Conservation (phyloP, 2,329 filamentous ascomycete species). For the Fusarium camptoceras region DNA sequence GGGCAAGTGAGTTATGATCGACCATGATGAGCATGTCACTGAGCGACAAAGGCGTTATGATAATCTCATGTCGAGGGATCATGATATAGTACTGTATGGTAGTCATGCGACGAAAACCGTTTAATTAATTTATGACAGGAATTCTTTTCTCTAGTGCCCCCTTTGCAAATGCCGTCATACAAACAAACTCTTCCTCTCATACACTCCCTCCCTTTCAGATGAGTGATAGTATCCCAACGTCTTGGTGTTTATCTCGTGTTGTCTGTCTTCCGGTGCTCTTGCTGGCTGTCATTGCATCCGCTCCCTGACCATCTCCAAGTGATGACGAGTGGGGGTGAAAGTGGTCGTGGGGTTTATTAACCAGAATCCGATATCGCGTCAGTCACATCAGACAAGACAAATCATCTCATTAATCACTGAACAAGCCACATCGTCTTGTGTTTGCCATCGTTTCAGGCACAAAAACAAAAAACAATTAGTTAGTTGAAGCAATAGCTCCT, state of each 20-base stretch:
- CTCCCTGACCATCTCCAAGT: conserved; percentile 1
- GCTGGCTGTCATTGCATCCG: conserved; percentile 17
- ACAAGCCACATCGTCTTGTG: neutral
- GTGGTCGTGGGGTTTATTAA: conserved; percentile 22
- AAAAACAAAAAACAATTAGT: neutral
- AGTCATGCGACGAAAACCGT: neutral
- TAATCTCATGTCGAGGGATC: conserved; percentile 9
- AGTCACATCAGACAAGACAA: conserved; percentile 1
- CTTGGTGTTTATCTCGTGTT: neutral
- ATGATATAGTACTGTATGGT: conserved; percentile 8
- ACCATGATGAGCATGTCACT: conserved; percentile 16
- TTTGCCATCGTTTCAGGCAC: conserved; percentile 17
- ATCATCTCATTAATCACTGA: neutral
- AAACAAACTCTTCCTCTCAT: conserved; percentile 6
- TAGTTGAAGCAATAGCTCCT: conserved; percentile 22
- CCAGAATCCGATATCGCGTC: neutral
- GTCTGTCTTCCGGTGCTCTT: conserved; percentile 8
- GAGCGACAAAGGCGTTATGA: conserved; percentile 10
- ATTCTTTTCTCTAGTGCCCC: conserved; percentile 1
- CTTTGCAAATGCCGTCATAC: conserved; percentile 23
- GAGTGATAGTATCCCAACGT: neutral
- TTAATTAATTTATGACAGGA: conserved; percentile 6
- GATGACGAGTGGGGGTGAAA: conserved; percentile 30
- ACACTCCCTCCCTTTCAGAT: conserved; percentile 7
- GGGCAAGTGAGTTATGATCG: conserved; percentile 1